Conservation (phyloP, 176 grass and related monocot species). For the Musa acuminata region DNA sequence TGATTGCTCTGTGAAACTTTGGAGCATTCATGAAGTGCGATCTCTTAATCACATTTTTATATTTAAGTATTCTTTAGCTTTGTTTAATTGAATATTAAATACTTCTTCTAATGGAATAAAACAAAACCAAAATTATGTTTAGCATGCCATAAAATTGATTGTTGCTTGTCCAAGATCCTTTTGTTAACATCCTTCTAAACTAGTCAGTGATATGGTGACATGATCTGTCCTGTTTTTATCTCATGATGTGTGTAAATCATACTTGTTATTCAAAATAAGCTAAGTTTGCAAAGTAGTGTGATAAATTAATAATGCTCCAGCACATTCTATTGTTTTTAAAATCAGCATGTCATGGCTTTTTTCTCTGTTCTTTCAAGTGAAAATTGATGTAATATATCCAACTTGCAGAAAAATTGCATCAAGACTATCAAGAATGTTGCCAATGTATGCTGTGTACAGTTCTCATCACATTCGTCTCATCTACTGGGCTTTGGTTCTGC, state of each 20-base stretch:
- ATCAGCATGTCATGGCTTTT: background rate
- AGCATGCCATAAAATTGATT: too few species aligned
- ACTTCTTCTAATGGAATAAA: background rate
- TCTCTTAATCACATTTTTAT: background rate
- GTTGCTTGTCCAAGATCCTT: too few species aligned
- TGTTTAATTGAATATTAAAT: background rate
- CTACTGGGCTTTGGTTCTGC: constrained; percentile 85
- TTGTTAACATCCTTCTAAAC: too few species aligned
- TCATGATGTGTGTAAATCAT: background rate
- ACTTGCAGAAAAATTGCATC: constrained; percentile 60
- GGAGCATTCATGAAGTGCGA: constrained; percentile 88
- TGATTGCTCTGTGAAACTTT: constrained; percentile 85
- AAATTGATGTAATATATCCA: background rate
- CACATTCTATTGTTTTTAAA: background rate
- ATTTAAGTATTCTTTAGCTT: background rate
- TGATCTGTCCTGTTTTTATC: too few species aligned
- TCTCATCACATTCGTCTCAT: constrained; percentile 69
- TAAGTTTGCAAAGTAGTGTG: too few species aligned
- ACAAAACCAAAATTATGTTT: too few species aligned
- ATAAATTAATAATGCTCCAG: too few species aligned
- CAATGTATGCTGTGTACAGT: constrained; percentile 92
- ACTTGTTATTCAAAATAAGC: background rate
- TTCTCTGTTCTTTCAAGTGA: background rate
- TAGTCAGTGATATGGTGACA: too few species aligned
- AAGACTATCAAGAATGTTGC: constrained; percentile 78